A percentile compares a stretch with the other conserved stretches of the same genome.
Evolutionary conservation across 345 rosid genomes (phyloP).

Genomic region (Corymbia maculata): DNA sequence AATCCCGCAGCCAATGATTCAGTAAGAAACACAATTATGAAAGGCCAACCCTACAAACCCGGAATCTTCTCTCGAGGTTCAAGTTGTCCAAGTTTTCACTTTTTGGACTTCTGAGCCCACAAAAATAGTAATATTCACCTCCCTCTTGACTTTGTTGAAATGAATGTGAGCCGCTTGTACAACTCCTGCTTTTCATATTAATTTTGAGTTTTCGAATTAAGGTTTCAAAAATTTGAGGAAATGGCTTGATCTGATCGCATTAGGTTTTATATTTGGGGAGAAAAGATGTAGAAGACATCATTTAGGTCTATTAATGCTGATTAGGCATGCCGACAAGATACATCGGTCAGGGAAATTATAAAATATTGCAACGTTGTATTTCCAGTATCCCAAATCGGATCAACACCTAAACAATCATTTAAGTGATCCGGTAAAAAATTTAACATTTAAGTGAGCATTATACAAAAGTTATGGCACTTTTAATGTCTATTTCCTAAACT

Average conservation of each 20-base stretch:
- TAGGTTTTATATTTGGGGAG: neutral
- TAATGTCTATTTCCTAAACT: too few species aligned
- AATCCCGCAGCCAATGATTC: neutral
- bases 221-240: neutral
- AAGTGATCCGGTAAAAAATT: neutral
- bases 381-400: neutral
- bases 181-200: neutral
- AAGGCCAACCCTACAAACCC: neutral
- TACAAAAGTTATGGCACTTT: neutral
- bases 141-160: neutral
- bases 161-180: too few species aligned
- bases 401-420: neutral
- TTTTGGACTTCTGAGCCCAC: neutral
- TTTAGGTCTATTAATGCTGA: neutral
- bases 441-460: too few species aligned
- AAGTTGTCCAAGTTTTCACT: neutral
- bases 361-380: fast-evolving
- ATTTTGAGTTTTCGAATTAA: neutral
- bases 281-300: neutral
- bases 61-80: neutral
- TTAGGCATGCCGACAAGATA: neutral
- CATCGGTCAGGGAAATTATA: neutral
- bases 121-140: neutral
- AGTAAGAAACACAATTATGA: neutral
- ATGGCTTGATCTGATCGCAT: neutral